phyloP scores from a whole-genome alignment of 805 yeast genomes.

The Starmerella roubikii region DNA sequence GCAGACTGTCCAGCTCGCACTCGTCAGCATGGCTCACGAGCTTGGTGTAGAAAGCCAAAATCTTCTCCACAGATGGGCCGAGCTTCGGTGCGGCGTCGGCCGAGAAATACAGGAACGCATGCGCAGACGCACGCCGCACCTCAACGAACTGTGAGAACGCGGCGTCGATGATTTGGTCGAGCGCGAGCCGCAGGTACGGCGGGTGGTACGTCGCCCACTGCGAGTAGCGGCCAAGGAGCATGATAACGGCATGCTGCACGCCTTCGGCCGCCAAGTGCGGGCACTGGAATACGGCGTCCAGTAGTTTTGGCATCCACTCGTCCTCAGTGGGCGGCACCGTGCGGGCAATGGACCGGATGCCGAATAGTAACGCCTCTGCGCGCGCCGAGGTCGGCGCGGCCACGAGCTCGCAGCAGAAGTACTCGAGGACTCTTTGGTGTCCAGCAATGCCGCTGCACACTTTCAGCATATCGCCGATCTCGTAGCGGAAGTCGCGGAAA shows the following conservation, averaged over 20 bases:
- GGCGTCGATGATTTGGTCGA: conserved; percentile 71
- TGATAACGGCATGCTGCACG: conserved; percentile 80
- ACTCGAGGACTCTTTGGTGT: conserved; percentile 44
- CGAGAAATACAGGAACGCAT: conserved; percentile 87
- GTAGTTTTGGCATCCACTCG: conserved; percentile 54
- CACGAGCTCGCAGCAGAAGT: conserved; percentile 4
- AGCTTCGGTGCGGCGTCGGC: conserved; percentile 69
- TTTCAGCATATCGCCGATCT: conserved; percentile 94
- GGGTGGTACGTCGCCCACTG: conserved; percentile 89
- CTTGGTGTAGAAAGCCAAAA: conserved; percentile 56
- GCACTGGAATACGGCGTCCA: conserved; percentile 51
- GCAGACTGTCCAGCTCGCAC: conserved; percentile 54
- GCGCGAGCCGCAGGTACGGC: conserved; percentile 63
- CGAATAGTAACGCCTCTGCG: conserved; percentile 76
- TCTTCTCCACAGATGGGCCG: conserved; percentile 55
- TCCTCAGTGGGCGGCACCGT: conserved; percentile 58
- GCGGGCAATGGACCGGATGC: conserved; percentile 87
- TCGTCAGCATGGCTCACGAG: conserved; percentile 29
- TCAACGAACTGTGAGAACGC: conserved; percentile 35
- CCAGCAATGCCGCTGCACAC: conserved; percentile 91
- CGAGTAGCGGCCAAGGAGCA: conserved; percentile 90
- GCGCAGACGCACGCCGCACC: conserved; percentile 74
- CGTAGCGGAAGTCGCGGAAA: conserved; percentile 86
- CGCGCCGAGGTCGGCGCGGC: conserved; percentile 56
- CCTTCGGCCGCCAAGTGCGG: conserved; percentile 61